These are phyloP conservation scores for Vaccinium darrowii DNA, from an alignment of 148 eudicot species.

Conservation along the genomic window DNA sequence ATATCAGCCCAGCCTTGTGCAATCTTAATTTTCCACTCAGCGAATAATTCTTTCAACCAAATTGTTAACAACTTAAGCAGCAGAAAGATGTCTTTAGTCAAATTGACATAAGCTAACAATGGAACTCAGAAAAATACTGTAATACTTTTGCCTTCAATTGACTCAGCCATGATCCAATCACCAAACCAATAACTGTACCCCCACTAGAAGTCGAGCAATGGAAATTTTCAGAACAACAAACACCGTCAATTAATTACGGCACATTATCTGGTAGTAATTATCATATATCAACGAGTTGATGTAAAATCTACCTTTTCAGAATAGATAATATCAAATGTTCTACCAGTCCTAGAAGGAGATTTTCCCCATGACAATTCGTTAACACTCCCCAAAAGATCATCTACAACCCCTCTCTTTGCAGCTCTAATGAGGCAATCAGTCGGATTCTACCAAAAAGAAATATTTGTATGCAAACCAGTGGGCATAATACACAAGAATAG, in stretches of 20 bases:
- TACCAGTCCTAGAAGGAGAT: slow-evolving; percentile 81
- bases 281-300: background rate
- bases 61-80: slow-evolving; percentile 3
- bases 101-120: background rate
- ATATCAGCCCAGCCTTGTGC: too few relatives aligned
- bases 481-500: background rate
- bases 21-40: background rate
- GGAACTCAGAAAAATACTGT: background rate
- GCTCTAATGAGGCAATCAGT: slow-evolving; percentile 72
- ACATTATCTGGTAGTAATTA: background rate
- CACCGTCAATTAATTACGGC: background rate
- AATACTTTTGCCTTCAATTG: slow-evolving; percentile 79
- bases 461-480: background rate
- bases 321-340: slow-evolving; percentile 62
- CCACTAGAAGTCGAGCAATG: slow-evolving; percentile 58
- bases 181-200: slow-evolving; percentile 86
- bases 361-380: slow-evolving; percentile 90
- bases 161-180: slow-evolving; percentile 78
- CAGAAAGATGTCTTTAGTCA: slow-evolving; percentile 3
- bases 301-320: slow-evolving; percentile 54
- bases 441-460: slow-evolving; percentile 56
- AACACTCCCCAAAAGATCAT: slow-evolving; percentile 71
- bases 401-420: slow-evolving; percentile 64
- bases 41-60: background rate
- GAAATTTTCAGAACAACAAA: background rate